These are phyloP conservation scores for Rhizopogon vinicolor DNA, from an alignment of 768 basidiomycete species.

Conservation along the genomic window DNA sequence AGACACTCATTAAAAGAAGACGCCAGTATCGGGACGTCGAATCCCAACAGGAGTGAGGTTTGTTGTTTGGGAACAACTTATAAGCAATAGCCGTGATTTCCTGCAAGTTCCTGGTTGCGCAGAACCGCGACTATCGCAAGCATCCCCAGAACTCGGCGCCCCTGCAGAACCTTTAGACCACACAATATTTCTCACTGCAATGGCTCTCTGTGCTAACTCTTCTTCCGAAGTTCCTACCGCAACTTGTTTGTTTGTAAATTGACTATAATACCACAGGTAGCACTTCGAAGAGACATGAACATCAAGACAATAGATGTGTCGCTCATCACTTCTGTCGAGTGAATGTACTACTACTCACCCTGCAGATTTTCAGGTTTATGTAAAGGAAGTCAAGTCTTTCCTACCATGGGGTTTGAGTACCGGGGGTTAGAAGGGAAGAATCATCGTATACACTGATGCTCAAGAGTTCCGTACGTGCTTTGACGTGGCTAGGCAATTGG, in stretches of 20 bases:
- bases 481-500: no score
- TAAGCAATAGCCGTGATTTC: background rate
- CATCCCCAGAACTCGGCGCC: background rate
- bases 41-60: background rate
- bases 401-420: background rate
- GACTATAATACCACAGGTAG: background rate
- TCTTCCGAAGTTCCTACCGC: no score
- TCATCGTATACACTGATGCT: background rate
- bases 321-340: background rate
- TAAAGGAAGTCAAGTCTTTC: background rate
- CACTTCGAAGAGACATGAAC: background rate
- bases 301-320: background rate
- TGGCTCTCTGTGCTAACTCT: no score
- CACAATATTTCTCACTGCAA: background rate
- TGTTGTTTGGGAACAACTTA: background rate
- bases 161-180: background rate
- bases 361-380: background rate
- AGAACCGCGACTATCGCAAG: background rate
- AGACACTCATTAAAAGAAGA: background rate
- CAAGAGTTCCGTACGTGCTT: background rate
- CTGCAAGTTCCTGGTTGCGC: background rate
- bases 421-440: background rate
- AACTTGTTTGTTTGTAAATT: background rate
- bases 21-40: no score
- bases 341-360: background rate